Conservation (phyloP, 257 asterid species). For the Lycium ferocissimum region DNA sequence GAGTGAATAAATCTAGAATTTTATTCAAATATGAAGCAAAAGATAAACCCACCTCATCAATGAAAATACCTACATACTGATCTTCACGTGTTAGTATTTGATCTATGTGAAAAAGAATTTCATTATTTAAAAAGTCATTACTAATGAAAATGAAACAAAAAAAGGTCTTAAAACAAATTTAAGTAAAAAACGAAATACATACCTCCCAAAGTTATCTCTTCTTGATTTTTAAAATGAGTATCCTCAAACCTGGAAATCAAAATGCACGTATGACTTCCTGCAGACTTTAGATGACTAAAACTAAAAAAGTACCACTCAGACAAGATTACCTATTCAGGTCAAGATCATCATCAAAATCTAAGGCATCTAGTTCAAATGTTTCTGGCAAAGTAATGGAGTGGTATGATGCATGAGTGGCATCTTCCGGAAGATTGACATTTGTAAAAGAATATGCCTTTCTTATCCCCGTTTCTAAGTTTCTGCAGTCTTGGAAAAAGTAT, state of each 20-base stretch:
- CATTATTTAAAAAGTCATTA: background rate
- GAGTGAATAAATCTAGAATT: background rate
- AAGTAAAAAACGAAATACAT: background rate
- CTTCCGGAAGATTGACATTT: slow-evolving; percentile 64
- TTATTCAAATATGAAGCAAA: background rate
- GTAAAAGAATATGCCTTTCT: slow-evolving; percentile 48
- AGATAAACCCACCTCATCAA: slow-evolving; percentile 55
- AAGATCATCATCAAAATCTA: slow-evolving; percentile 53
- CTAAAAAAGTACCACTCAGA: background rate
- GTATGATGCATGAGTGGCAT: slow-evolving; percentile 62
- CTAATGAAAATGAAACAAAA: background rate
- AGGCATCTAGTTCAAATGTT: slow-evolving; percentile 60
- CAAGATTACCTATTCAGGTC: slow-evolving; percentile 48
- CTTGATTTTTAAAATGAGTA: slow-evolving; percentile 55
- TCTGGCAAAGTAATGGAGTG: slow-evolving; percentile 69
- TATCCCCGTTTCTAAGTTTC: slow-evolving; percentile 46
- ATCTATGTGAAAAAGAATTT: slow-evolving; percentile 53
- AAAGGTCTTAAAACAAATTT: background rate
- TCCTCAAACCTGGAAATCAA: slow-evolving; percentile 56
- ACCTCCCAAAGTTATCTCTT: slow-evolving; percentile 77
- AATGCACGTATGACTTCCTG: slow-evolving; percentile 21
- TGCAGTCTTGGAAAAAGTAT: slow-evolving; percentile 69
- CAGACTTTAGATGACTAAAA: slow-evolving; percentile 9
- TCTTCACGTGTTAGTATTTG: slow-evolving; percentile 73
- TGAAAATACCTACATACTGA: slow-evolving; percentile 51